These are phyloP conservation scores for Tetracentron sinense DNA, from an alignment of 164 flowering plant genomes.

Conservation along the genomic window DNA sequence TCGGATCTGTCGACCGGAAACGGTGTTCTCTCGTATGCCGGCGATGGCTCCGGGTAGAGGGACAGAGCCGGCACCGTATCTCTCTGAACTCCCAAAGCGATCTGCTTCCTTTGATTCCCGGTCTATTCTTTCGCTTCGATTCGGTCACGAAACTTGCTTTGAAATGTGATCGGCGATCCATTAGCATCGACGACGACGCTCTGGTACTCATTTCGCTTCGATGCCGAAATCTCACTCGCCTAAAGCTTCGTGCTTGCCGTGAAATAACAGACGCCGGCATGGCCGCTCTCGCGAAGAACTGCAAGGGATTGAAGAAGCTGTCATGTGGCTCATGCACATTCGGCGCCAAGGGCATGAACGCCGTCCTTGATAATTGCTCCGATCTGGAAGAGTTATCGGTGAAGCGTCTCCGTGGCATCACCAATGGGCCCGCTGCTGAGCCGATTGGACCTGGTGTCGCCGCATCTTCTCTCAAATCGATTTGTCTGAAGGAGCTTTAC, in stretches of 20 bases:
- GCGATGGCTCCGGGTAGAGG: conserved; percentile 75
- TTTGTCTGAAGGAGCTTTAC: conserved; percentile 74
- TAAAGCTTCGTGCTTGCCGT: conserved; percentile 87
- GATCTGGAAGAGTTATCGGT: conserved; percentile 77
- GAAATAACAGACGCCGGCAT: conserved; percentile 71
- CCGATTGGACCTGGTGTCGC: conserved; percentile 55
- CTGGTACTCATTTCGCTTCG: conserved; percentile 51
- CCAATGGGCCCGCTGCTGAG: conserved; percentile 44
- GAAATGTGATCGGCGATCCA: conserved; percentile 67
- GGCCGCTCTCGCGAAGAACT: conserved; percentile 52
- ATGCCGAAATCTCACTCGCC: conserved; percentile 60
- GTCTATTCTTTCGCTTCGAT: conserved; percentile 66
- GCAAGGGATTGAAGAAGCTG: conserved; percentile 56
- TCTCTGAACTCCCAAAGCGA: conserved; percentile 63
- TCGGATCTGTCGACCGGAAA: conserved; percentile 64
- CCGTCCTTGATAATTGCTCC: conserved; percentile 57
- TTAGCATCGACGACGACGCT: conserved; percentile 70
- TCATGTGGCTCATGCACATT: conserved; percentile 79
- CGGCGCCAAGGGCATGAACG: conserved; percentile 74
- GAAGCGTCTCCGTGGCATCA: conserved; percentile 69
- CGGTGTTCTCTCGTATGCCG: conserved; percentile 66
- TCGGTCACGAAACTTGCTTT: conserved; percentile 74
- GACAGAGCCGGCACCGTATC: conserved; percentile 68
- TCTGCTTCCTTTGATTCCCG: conserved; percentile 32
- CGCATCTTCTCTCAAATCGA: conserved; percentile 40